Base-by-base conservation (phyloP, 1,284 basidiomycete genomes). In the Tranzscheliella williamsii region DNA sequence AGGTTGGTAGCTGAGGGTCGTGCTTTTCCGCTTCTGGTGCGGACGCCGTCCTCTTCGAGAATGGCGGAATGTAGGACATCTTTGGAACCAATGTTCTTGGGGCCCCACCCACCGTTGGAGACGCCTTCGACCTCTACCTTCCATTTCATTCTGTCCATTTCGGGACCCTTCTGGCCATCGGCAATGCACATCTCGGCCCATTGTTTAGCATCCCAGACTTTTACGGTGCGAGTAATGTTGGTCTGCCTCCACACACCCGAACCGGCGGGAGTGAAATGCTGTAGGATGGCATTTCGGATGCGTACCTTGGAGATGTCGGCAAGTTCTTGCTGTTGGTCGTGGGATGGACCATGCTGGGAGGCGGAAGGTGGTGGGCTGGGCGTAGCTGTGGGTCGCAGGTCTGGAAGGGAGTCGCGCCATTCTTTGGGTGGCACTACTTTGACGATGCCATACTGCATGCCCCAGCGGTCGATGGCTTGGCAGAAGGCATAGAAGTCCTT, bases 381-480 rank as follows among this genome's bases (percentile, higher is more conserved):
- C 11, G 24, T n/a, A 12, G 20, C 26, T n/a, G n/a, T 12, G 4
- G 58, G 56, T 24, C 49, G 51, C 7, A 75, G 53, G 12, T 49
- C 44, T 9, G 75, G 75, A 16, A 75, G 45, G 7, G 63, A 44
- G n/a, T 65, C 72, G 17, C 36, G 42, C 75, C 75, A 77, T 42
- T 70, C 72, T 17, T 56, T 44, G 11, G 75, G 75, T 4, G 75
- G 72, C 7, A 76, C 50, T 18, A 77, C 48, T 34, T 77, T 77
- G 54, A 77, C 69, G 36, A 76, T 76, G 24, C 75, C 75, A 24
- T 48, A 58, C 20, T 62, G 53, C 75, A 77, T 77, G 26, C 75
- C 75, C 72, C 72, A 77, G 7, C 37, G 42, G 51, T 77, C 72
- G 46, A 77, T 69, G 26, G 65, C 66, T 24, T 70, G 52, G 45